Evolutionary conservation across 352 stramenopile species (phyloP), one percentile per base, ranked within the genome.

Genomic region (Phytophthora macrochlamydospora): DNA sequence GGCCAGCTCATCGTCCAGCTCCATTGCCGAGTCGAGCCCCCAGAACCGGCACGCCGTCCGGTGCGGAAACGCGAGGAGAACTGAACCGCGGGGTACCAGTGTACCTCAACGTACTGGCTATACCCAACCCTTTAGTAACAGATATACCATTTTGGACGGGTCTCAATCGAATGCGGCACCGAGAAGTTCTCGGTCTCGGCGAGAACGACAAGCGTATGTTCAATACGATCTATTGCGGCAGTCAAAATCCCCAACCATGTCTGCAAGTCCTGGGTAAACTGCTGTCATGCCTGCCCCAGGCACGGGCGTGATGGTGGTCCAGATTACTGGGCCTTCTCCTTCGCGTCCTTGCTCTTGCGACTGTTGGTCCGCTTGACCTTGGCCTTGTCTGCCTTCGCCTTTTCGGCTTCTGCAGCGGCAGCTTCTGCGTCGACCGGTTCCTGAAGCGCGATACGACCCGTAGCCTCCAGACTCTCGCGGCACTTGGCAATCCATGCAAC

Each of bases 401-500:
- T 76, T 7, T 76, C 69, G 2, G 57, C 54, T 52, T 77, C 69
- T 65, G 73, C 56, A 32, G 65, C 63, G 46, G 68, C 43, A 52
- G 67, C 50, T 52, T 76, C 65, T 30, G 56, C 29, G 31, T 84
- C 78, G 4, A 71, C 56, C 46, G 73, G 59, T 37, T 91, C 83
- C 31, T 75, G 44, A 24, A 91, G 57, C 24, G 82, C 75, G 61
- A 95, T 92, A 59, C 91, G 76, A 14, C 87, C 85, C 37, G 87
- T 95, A 51, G 81, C 87, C 78, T 98, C 93, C 30, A 97, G 72
- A 32, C 94, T 84, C 38, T 97, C 93, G 51, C 91, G 91, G 54
- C 80, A 92, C 67, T 96, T 89, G 28, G 85, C 72, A 65, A 95
- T 86, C 91, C 91, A 98, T 40, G 85, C 67, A 44, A 95, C 83